Conservation (phyloP, 2,329 filamentous ascomycete species). For the Aspergillus hiratsukae region DNA sequence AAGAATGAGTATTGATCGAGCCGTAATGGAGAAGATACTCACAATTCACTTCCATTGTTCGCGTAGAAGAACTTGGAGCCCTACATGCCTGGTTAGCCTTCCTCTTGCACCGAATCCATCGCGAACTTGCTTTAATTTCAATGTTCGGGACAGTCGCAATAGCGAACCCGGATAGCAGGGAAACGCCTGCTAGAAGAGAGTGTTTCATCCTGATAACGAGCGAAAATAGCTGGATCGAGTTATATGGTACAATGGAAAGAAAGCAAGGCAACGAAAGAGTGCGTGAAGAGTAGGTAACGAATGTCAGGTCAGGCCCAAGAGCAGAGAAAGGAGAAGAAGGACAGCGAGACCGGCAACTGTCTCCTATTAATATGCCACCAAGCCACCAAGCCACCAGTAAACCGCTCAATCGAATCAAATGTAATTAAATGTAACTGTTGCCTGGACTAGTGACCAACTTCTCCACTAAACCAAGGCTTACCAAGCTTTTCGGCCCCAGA, state of each 20-base stretch:
- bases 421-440: too few relatives aligned
- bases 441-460: neutral
- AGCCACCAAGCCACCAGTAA: too few relatives aligned
- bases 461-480: neutral
- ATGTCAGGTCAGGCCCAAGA: neutral
- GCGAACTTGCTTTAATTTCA: neutral
- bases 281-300: too few relatives aligned
- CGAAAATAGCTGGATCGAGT: neutral
- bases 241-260: neutral
- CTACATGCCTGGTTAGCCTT: constrained; percentile 31
- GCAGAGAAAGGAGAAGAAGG: neutral
- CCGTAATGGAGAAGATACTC: constrained; percentile 19
- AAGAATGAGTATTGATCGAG: neutral
- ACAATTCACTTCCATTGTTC: constrained; percentile 72
- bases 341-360: neutral
- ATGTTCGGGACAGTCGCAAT: neutral
- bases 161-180: neutral
- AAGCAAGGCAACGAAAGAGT: neutral
- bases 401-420: too few relatives aligned
- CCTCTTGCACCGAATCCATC: neutral
- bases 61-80: constrained; percentile 87
- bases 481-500: neutral
- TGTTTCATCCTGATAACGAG: neutral
- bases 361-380: neutral
- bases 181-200: neutral